Percentiles rank a stretch among this genome's conserved stretches.
Evolutionary conservation across 148 eudicot genomes (phyloP).

Genomic region (Cornus controversa): DNA sequence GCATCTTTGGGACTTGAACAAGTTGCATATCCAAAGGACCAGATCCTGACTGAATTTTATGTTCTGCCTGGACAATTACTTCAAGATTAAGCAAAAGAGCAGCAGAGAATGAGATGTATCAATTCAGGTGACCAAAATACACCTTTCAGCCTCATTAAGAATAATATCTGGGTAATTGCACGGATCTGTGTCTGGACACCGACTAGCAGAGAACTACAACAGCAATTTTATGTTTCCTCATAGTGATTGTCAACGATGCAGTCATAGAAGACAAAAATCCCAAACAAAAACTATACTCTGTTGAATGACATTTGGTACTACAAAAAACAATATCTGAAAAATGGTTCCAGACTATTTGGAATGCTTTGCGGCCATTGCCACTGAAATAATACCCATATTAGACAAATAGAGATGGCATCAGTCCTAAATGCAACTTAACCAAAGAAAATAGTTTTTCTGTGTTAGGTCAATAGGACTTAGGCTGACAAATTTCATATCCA

Average conservation of each 20-base stretch:
- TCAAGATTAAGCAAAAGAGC: neutral
- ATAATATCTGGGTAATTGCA: neutral
- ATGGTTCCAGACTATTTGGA: neutral
- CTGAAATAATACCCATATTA: neutral
- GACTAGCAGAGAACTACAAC: too few relatives aligned
- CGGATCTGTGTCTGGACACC: too few relatives aligned
- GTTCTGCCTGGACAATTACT: slow-evolving; percentile 54
- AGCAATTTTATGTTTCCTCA: neutral
- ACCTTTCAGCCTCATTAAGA: neutral
- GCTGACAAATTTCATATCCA: too few relatives aligned
- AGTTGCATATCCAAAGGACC: slow-evolving; percentile 94
- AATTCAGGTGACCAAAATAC: neutral
- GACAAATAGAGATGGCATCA: neutral
- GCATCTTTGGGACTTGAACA: slow-evolving; percentile 99
- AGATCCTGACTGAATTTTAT: slow-evolving; percentile 92
- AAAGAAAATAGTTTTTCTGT: too few relatives aligned
- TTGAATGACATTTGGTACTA: neutral
- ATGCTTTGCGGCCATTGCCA: neutral
- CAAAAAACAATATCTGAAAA: neutral
- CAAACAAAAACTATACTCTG: neutral
- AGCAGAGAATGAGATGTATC: neutral
- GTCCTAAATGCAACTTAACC: neutral
- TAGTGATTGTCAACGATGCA: neutral
- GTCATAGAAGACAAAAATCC: neutral
- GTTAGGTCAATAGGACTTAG: too few relatives aligned